Evolutionary conservation across 1,284 basidiomycete genomes (phyloP), one percentile per base, ranked within the genome.

Genomic region (Lentinula novae-zelandiae): DNA sequence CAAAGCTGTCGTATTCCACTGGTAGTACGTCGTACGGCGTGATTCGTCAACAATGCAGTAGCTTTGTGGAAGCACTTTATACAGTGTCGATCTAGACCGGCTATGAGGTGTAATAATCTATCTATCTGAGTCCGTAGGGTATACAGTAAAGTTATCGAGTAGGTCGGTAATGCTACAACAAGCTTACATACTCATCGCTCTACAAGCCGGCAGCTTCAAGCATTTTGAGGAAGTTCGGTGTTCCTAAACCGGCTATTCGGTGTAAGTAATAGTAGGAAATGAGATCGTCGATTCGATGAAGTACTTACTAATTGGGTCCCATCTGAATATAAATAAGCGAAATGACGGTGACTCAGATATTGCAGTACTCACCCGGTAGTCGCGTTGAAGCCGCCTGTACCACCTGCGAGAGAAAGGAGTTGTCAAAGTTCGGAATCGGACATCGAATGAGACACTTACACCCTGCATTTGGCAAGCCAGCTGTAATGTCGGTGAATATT

Each of bases 401-500:
- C 60, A 44, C 54, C 60, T 61, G 17, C 12, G 9, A 2, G 13
- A 10, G 9, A 4, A 36, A 17, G n/a, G 7, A 46, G 10, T 46
- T 5, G 31, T 56, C 15, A 51, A 34, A 20, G 8, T 12, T 27
- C 34, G n/a, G 12, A 3, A 39, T n/a, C 8, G 27, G 5, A 6
- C 7, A 20, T 38, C 3, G 1, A 17, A 6, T 22, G 48, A 10
- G 15, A 31, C 15, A 57, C 53, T 0, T 34, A 58, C 60, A 60
- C 34, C 60, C 60, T 39, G 60, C 57, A 44, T 61, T 60, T 15
- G 58, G 58, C 17, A 40, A 33, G 2, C 63, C 63, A 36, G 17
- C 53, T 4, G 63, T 62, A 33, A 64, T 64, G 60, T 64, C 63
- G 10, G 57, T 61, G 51, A 64, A 64, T 5, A 52, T 60, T 20